Conservation (phyloP, 495 filamentous ascomycete genomes). For the Daldinia concentrica region DNA sequence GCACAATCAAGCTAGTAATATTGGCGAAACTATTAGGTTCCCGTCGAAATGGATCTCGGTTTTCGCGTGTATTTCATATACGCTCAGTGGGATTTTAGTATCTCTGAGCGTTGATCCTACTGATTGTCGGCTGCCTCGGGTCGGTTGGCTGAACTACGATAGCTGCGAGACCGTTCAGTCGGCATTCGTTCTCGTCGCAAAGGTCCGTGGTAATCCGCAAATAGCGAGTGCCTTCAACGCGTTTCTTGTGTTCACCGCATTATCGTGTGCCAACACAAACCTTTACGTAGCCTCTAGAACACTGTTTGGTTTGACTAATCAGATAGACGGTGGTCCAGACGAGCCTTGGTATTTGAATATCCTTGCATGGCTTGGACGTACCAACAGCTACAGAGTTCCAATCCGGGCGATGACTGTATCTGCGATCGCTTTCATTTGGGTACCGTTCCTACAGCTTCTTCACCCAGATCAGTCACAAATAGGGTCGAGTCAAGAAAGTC, state of each 20-base stretch:
- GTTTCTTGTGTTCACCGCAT: slow-evolving; percentile 39
- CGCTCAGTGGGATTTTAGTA: slow-evolving; percentile 35
- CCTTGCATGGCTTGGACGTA: slow-evolving; percentile 47
- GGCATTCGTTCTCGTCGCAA: slow-evolving; percentile 53
- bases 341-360: slow-evolving; percentile 39
- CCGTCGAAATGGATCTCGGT: slow-evolving; percentile 48
- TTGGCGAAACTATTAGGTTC: slow-evolving; percentile 45
- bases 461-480: background rate
- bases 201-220: slow-evolving; percentile 21
- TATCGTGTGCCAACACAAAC: slow-evolving; percentile 50
- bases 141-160: slow-evolving; percentile 25
- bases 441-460: slow-evolving; percentile 46
- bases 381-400: slow-evolving; percentile 54
- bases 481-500: too few species aligned
- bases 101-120: slow-evolving; percentile 24
- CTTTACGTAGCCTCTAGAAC: slow-evolving; percentile 56
- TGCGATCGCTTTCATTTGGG: slow-evolving; percentile 42
- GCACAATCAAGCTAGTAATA: slow-evolving; percentile 17
- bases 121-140: slow-evolving; percentile 28
- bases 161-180: slow-evolving; percentile 27
- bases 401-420: slow-evolving; percentile 53
- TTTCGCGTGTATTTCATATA: slow-evolving; percentile 45
- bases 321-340: slow-evolving; percentile 42
- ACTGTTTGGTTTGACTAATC: slow-evolving; percentile 52
- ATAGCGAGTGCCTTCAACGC: slow-evolving; percentile 35